A percentile compares a stretch with the other conserved stretches of the same genome.
phyloP scores from a whole-genome alignment of 805 yeast species.

The Candida loeiensis region DNA sequence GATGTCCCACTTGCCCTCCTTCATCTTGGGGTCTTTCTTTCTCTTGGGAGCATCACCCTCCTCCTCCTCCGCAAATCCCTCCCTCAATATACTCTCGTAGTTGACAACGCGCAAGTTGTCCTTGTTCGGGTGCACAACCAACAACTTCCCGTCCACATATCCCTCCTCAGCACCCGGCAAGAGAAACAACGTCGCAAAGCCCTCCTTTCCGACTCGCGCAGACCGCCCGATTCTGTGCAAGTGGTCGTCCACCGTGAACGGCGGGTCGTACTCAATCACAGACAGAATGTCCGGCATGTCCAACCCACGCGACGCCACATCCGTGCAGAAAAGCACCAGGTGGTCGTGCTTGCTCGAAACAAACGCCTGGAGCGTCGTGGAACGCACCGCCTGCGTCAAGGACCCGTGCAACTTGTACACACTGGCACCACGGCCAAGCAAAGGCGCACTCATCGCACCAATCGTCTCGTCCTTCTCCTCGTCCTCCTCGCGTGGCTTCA shows the following conservation, averaged over 20 bases:
- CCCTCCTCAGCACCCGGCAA: conserved; percentile 89
- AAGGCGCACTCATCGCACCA: conserved; percentile 53
- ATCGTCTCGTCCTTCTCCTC: conserved; percentile 21
- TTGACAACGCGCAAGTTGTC: conserved; percentile 31
- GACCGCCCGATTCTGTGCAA: conserved; percentile 96
- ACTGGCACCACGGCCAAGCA: conserved; percentile 41
- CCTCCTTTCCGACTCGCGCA: conserved; percentile 92
- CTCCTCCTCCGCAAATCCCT: conserved; percentile 39
- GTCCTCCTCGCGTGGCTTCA: conserved; percentile 21
- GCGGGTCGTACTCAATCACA: conserved; percentile 93
- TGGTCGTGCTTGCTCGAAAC: conserved; percentile 42
- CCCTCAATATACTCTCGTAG: conserved; percentile 31
- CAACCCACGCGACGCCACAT: conserved; percentile 95
- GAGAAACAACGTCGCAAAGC: conserved; percentile 73
- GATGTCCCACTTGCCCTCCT: conserved; percentile 72
- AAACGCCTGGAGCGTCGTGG: conserved; percentile 69
- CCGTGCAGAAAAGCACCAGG: conserved; percentile 84
- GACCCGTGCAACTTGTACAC: conserved; percentile 85
- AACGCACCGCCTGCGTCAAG: conserved; percentile 76
- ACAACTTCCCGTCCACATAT: conserved; percentile 55
- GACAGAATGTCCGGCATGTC: conserved; percentile 84
- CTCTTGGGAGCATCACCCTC: conserved; percentile 30
- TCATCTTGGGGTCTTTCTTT: conserved; percentile 35
- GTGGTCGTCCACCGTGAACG: conserved; percentile 91
- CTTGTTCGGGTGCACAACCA: conserved; percentile 37